These are phyloP conservation scores for Didymella lethalis DNA, from an alignment of 2,329 filamentous ascomycete genomes.

Conservation along the genomic window DNA sequence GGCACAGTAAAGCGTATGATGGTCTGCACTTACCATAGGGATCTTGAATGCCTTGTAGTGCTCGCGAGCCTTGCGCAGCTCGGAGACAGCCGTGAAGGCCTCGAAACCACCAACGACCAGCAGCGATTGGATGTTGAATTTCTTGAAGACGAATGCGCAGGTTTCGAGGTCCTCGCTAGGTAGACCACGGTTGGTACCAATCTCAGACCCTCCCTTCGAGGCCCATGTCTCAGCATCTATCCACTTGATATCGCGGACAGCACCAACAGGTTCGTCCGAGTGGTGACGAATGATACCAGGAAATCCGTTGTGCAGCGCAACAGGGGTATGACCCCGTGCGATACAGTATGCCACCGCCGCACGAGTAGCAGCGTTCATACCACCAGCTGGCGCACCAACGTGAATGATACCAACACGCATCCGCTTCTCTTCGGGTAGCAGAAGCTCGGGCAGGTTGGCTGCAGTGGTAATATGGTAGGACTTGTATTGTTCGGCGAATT, in stretches of 20 bases:
- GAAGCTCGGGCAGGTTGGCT: conserved; percentile 73
- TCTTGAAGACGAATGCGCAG: conserved; percentile 82
- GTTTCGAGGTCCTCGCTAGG: conserved; percentile 85
- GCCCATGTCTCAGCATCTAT: conserved; percentile 95
- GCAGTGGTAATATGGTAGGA: conserved; percentile 92
- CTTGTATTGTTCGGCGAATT: conserved; percentile 91
- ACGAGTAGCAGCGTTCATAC: conserved; percentile 96
- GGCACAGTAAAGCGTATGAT: neutral
- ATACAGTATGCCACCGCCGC: conserved; percentile 93
- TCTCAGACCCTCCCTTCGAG: conserved; percentile 95
- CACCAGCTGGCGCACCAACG: conserved; percentile 93
- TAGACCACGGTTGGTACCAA: conserved; percentile 94
- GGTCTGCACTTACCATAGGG: conserved; percentile 66
- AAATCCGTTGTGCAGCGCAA: conserved; percentile 97
- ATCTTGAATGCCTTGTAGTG: conserved; percentile 88
- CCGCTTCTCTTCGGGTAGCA: conserved; percentile 76
- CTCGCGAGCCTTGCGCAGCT: conserved; percentile 81
- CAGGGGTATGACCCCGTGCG: conserved; percentile 86
- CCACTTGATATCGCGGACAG: conserved; percentile 89
- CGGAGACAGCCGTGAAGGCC: conserved; percentile 89
- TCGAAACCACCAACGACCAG: conserved; percentile 96
- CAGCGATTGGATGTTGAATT: conserved; percentile 88
- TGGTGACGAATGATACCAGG: conserved; percentile 92
- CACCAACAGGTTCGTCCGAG: conserved; percentile 78
- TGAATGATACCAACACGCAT: conserved; percentile 97